Conservation (phyloP, 2,329 filamentous ascomycete species). For the Elsinoe necatrix region DNA sequence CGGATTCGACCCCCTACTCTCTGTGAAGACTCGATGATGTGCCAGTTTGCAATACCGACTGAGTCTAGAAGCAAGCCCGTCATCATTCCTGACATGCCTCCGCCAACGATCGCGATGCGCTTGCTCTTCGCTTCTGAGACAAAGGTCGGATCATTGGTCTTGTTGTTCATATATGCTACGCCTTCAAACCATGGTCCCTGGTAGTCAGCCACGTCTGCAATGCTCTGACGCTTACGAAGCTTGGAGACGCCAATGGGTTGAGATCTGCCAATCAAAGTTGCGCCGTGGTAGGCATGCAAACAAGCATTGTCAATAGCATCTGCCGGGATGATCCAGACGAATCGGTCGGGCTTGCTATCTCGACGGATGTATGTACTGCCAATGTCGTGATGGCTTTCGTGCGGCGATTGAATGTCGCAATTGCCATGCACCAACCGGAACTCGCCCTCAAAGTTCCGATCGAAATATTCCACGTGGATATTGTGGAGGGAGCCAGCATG, state of each 20-base stretch:
- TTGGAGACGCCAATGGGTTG: constrained; percentile 32
- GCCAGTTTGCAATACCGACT: constrained; percentile 51
- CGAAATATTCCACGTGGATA: constrained; percentile 38
- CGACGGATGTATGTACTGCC: constrained; percentile 30
- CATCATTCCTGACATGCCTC: constrained; percentile 58
- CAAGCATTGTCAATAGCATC: constrained; percentile 34
- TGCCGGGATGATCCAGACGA: constrained; percentile 41
- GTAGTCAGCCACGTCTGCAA: constrained; percentile 41
- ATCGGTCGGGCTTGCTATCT: constrained; percentile 33
- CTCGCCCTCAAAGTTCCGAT: constrained; percentile 35
- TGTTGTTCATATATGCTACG: constrained; percentile 49
- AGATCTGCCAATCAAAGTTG: constrained; percentile 36
- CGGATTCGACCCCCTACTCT: constrained; percentile 57
- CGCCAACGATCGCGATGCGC: constrained; percentile 55
- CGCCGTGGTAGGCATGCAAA: constrained; percentile 38
- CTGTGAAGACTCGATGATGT: constrained; percentile 53
- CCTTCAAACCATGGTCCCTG: constrained; percentile 60
- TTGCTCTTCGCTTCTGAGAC: constrained; percentile 49
- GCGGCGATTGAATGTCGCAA: constrained; percentile 31
- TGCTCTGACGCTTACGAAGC: constrained; percentile 1
- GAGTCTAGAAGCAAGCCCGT: constrained; percentile 45
- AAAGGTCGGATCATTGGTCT: constrained; percentile 46
- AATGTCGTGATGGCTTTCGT: constrained; percentile 38
- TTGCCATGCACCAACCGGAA: constrained; percentile 39
- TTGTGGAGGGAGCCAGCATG: constrained; percentile 38